Evolutionary conservation across 2,329 filamentous ascomycete species (phyloP).

Genomic region (Juglanconis sp.): DNA sequence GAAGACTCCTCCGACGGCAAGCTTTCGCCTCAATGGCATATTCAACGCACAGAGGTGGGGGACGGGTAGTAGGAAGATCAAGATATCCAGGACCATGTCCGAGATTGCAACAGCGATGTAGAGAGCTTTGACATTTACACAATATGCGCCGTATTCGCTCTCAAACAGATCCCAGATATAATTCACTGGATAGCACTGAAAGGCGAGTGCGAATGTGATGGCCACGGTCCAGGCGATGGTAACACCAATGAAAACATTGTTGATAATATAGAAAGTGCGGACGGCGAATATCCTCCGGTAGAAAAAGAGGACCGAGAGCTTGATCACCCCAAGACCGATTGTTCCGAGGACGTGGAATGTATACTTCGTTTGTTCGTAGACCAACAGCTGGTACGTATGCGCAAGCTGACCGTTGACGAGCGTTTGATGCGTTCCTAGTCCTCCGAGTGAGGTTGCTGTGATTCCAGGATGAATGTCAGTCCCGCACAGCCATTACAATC

Average conservation of each 20-base stretch:
- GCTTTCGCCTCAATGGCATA: conserved; percentile 3
- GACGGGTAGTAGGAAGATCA: conserved; percentile 8
- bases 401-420: conserved; percentile 5
- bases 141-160: background rate
- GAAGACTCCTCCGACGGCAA: conserved; percentile 6
- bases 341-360: background rate
- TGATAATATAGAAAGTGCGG: background rate
- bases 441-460: background rate
- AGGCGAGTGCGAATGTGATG: background rate
- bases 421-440: background rate
- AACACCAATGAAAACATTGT: background rate
- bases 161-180: background rate
- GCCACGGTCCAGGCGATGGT: background rate
- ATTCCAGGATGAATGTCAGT: background rate
- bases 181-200: background rate
- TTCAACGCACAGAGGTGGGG: background rate
- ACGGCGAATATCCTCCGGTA: conserved; percentile 1
- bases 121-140: background rate
- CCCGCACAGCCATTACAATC: background rate
- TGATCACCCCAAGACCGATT: background rate
- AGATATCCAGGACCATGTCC: conserved; percentile 8
- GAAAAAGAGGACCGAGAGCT: conserved; percentile 3
- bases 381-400: background rate
- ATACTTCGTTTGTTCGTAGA: conserved; percentile 1
- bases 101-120: conserved; percentile 53